phyloP scores from a whole-genome alignment of 495 filamentous ascomycete species.

The Amniculicola lignicola region DNA sequence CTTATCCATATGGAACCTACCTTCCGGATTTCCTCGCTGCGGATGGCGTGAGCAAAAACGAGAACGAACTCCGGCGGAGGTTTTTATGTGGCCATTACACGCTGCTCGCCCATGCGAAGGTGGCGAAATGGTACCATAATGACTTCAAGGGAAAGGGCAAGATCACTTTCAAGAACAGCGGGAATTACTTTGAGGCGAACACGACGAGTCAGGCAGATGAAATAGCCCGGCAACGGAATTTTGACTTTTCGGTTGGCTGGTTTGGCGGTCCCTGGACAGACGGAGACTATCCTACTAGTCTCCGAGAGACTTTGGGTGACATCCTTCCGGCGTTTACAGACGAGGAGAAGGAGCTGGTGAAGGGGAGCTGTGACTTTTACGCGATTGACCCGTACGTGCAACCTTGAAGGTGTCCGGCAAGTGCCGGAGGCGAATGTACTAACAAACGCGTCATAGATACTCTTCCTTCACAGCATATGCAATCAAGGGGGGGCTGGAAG shows the following conservation, averaged over 20 bases:
- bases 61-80: constrained; percentile 32
- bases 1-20: constrained; percentile 39
- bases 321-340: constrained; percentile 39
- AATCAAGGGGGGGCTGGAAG: constrained; percentile 34
- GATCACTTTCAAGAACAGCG: constrained; percentile 45
- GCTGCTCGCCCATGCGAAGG: constrained; percentile 44
- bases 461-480: constrained; percentile 36
- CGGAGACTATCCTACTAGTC: constrained; percentile 44
- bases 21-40: constrained; percentile 38
- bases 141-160: constrained; percentile 44
- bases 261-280: constrained; percentile 36
- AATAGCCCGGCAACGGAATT: constrained; percentile 36
- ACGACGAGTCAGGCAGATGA: constrained; percentile 37
- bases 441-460: constrained; percentile 3
- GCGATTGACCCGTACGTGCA: constrained; percentile 41
- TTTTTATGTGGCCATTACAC: constrained; percentile 45
- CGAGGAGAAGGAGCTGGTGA: constrained; percentile 44
- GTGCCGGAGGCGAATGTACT: background rate
- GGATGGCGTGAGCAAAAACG: constrained; percentile 45
- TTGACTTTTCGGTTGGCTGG: constrained; percentile 33
- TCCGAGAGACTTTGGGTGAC: constrained; percentile 45
- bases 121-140: constrained; percentile 46
- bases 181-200: constrained; percentile 43
- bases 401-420: too few species aligned
- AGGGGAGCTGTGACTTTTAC: constrained; percentile 48